Conservation (phyloP, 225 moss, liverwort and hornwort genomes). For the Polytrichum formosum region DNA sequence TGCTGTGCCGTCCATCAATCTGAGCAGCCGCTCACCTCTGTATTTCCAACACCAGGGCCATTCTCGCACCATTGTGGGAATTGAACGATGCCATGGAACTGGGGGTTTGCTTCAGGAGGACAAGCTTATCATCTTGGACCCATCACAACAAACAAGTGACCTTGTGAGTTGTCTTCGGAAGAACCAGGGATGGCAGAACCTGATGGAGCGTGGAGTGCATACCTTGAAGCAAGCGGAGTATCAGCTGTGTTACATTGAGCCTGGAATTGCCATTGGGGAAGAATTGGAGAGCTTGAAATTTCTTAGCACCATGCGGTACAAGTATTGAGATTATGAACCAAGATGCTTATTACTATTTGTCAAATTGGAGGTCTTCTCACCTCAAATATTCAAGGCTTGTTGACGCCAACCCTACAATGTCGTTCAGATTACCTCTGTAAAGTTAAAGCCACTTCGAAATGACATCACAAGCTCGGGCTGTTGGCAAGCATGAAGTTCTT, state of each 20-base stretch:
- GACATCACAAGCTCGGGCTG: too few species aligned
- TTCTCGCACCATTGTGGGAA: slow-evolving; percentile 77
- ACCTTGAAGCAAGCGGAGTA: slow-evolving; percentile 56
- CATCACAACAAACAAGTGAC: slow-evolving; percentile 43
- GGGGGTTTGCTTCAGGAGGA: slow-evolving; percentile 27
- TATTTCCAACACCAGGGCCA: slow-evolving; percentile 81
- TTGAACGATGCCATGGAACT: slow-evolving; percentile 37
- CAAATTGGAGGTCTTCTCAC: too few species aligned
- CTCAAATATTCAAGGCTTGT: too few species aligned
- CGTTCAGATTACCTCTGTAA: too few species aligned
- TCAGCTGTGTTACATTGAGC: slow-evolving; percentile 63
- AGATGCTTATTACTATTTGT: too few species aligned
- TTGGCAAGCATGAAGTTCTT: too few species aligned
- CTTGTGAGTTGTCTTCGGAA: slow-evolving; percentile 27
- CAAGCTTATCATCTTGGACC: slow-evolving; percentile 58
- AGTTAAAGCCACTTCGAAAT: too few species aligned
- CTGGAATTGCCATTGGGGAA: slow-evolving; percentile 48
- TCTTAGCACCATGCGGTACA: slow-evolving; percentile 60
- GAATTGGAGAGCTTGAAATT: slow-evolving; percentile 59
- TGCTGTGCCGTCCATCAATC: slow-evolving; percentile 2
- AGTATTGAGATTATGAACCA: slow-evolving; percentile 23
- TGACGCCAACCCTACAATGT: too few species aligned
- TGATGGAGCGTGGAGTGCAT: slow-evolving; percentile 45
- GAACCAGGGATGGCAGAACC: slow-evolving; percentile 56
- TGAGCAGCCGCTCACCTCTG: slow-evolving; percentile 62